phyloP scores from a whole-genome alignment of 371 early-diverging fungal species.

The Mucor plumbeus region DNA sequence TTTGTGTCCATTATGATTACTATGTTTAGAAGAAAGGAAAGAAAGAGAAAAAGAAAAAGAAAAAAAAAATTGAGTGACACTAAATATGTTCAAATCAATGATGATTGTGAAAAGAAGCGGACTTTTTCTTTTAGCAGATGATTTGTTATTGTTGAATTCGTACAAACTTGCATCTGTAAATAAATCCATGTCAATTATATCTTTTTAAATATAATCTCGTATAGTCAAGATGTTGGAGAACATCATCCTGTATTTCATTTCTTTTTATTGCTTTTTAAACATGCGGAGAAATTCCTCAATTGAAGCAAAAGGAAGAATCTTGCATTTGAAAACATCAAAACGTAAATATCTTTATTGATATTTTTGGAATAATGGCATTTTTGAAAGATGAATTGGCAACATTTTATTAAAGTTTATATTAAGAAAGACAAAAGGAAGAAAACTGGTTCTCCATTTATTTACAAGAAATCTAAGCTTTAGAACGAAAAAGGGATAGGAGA shows the following conservation, averaged over 20 bases:
- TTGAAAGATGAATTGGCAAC: background rate
- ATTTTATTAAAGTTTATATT: background rate
- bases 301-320: too few species aligned
- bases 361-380: too few species aligned
- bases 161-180: background rate
- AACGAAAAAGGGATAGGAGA: constrained; percentile 5
- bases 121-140: background rate
- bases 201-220: too few species aligned
- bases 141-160: background rate
- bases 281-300: too few species aligned
- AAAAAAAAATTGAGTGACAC: background rate
- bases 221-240: too few species aligned
- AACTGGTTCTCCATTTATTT: constrained; percentile 2
- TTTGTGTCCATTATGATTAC: constrained; percentile 77
- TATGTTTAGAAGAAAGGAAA: constrained; percentile 3
- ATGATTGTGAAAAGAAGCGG: background rate
- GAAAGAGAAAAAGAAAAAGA: constrained; percentile 6
- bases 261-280: too few species aligned
- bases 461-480: constrained; percentile 13
- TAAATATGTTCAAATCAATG: background rate
- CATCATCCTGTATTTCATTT: too few species aligned
- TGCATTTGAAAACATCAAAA: background rate
- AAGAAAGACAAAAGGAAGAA: background rate
- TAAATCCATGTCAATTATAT: too few species aligned
- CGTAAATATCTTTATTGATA: background rate